Conservation (phyloP, 2,329 filamentous ascomycete species). For the Trichoderma koningiopsis region DNA sequence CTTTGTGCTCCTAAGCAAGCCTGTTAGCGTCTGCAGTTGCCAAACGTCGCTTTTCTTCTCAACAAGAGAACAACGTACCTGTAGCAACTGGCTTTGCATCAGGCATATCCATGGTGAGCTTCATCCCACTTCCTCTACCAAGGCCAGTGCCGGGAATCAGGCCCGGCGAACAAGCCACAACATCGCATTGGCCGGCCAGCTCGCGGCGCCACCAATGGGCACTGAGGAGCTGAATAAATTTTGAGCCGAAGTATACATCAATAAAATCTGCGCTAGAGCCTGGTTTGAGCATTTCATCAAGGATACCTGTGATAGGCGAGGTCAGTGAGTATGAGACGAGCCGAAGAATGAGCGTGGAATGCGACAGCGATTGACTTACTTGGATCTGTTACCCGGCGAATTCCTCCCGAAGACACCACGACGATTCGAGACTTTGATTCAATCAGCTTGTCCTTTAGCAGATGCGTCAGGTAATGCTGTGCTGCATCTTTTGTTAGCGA, state of each 20-base stretch:
- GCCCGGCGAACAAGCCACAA: constrained; percentile 58
- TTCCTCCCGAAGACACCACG: constrained; percentile 53
- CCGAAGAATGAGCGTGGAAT: not conserved
- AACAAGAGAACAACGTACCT: constrained; percentile 38
- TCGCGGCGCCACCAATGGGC: constrained; percentile 60
- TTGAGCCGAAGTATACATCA: constrained; percentile 47
- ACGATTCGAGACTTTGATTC: constrained; percentile 51
- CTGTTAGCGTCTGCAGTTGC: not conserved
- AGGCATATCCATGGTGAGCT: constrained; percentile 38
- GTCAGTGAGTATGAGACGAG: not conserved
- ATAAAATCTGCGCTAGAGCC: constrained; percentile 38
- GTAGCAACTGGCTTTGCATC: constrained; percentile 53
- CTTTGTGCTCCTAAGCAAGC: constrained; percentile 43
- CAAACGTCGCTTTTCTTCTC: no score
- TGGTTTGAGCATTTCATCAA: constrained; percentile 45
- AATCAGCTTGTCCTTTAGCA: constrained; percentile 51
- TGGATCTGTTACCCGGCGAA: constrained; percentile 45
- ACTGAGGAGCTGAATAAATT: constrained; percentile 54
- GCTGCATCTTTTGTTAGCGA: constrained; percentile 39
- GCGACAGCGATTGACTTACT: constrained; percentile 33
- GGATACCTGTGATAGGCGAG: constrained; percentile 32
- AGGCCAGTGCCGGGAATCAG: constrained; percentile 53
- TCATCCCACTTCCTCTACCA: constrained; percentile 34
- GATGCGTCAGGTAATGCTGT: constrained; percentile 56
- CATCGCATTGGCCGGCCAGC: constrained; percentile 45